phyloP scores from a whole-genome alignment of 345 rosid species.

The Acer campestre region DNA sequence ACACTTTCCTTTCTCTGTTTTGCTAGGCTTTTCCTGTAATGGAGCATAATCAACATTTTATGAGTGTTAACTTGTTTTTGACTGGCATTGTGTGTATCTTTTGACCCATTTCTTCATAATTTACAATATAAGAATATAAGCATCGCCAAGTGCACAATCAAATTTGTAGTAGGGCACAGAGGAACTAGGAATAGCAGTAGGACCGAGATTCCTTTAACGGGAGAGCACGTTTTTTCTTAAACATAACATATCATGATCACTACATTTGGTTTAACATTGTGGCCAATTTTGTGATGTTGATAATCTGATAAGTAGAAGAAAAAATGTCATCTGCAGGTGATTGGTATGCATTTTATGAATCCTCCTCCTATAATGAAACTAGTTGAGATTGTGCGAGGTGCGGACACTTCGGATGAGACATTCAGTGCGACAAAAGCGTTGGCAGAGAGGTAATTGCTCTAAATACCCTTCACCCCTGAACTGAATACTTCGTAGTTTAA shows the following conservation, averaged over 20 bases:
- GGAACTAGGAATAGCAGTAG: neutral
- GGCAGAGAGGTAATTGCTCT: conserved; percentile 65
- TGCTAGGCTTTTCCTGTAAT: no score
- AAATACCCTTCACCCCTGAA: neutral
- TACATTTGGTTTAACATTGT: neutral
- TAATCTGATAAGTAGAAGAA: conserved; percentile 16
- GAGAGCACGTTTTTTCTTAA: neutral
- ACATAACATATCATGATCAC: neutral
- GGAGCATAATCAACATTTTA: no score
- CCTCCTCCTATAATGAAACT: conserved; percentile 97
- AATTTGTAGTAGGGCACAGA: neutral
- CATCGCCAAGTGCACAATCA: neutral
- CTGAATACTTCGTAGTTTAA: neutral
- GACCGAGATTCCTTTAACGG: neutral
- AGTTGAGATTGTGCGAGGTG: conserved; percentile 89
- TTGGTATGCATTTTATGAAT: conserved; percentile 97
- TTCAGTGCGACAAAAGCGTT: conserved; percentile 56
- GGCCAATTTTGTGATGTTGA: neutral
- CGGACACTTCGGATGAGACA: conserved; percentile 82
- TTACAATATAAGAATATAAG: no score
- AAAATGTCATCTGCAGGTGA: conserved; percentile 46
- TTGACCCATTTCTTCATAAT: no score
- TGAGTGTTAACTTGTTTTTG: no score
- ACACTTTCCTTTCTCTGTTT: no score
- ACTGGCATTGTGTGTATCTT: no score